A percentile compares a stretch with the other conserved stretches of the same genome.
Evolutionary conservation across 345 rosid genomes (phyloP).

Genomic region (Syzygium oleosum): DNA sequence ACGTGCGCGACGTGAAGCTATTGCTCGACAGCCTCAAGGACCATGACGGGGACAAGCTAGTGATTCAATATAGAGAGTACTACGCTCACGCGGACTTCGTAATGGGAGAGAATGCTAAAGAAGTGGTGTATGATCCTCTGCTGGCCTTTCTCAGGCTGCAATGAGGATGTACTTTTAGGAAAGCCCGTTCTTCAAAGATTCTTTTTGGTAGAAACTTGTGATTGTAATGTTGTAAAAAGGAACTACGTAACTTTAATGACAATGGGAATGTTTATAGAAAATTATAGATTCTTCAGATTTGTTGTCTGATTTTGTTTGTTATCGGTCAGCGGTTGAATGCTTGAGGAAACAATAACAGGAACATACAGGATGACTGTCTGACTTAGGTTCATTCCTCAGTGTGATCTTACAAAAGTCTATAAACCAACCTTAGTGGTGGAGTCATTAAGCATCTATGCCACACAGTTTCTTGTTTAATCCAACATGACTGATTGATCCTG

Average conservation of each 20-base stretch:
- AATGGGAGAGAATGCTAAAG: constrained; percentile 32
- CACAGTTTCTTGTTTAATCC: not conserved
- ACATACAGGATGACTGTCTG: not conserved
- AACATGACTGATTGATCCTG: not conserved
- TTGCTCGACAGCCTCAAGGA: constrained; percentile 26
- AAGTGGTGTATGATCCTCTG: constrained; percentile 37
- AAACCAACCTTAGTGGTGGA: not conserved
- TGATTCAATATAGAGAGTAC: constrained; percentile 9
- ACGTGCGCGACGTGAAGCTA: constrained; percentile 21
- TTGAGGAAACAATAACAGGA: not conserved
- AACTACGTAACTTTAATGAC: not conserved
- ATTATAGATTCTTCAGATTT: not conserved
- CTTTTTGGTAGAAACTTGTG: not conserved
- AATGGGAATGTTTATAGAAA: not conserved
- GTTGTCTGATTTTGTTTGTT: not conserved
- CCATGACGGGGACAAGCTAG: constrained; percentile 30
- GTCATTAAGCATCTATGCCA: not conserved
- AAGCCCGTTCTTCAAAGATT: not conserved
- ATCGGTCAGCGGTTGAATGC: not conserved
- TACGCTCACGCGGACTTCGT: constrained; percentile 46
- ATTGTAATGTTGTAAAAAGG: not conserved
- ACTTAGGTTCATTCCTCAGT: not conserved
- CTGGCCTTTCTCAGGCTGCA: constrained; percentile 32
- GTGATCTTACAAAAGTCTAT: not conserved
- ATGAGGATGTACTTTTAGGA: not conserved